Conservation (phyloP, 108 stramenopile species). For the Discostella pseudostelligera region DNA sequence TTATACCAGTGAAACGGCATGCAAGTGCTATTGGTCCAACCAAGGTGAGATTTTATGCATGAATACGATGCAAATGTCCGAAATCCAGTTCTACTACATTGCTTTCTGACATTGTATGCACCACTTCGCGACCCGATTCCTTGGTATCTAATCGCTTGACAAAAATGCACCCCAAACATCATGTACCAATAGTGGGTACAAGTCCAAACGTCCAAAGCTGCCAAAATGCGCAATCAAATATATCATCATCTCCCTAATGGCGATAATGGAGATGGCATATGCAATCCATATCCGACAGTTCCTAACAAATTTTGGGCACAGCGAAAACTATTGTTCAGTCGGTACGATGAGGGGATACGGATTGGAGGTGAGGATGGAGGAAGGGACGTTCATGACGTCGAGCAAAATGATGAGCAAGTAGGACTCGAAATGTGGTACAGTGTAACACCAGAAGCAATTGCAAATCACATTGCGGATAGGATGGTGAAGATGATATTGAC, state of each 20-base stretch:
- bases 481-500: slow-evolving; percentile 15
- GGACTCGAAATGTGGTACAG: slow-evolving; percentile 67
- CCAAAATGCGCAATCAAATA: slow-evolving; percentile 15
- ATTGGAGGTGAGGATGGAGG: slow-evolving; percentile 52
- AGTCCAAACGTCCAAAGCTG: slow-evolving; percentile 3
- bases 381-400: neutral
- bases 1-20: slow-evolving; percentile 39
- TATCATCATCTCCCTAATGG: slow-evolving; percentile 31
- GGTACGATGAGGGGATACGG: slow-evolving; percentile 77
- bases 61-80: no score
- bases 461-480: slow-evolving; percentile 63
- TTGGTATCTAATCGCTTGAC: no score
- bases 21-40: slow-evolving; percentile 32
- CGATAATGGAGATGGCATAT: slow-evolving; percentile 66
- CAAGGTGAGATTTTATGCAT: slow-evolving; percentile 10
- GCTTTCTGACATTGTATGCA: no score
- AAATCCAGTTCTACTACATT: no score
- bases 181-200: neutral
- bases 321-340: slow-evolving; percentile 67
- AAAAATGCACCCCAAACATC: slow-evolving; percentile 1
- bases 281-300: slow-evolving; percentile 75
- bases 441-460: slow-evolving; percentile 83
- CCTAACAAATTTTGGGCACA: slow-evolving; percentile 88
- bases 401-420: neutral
- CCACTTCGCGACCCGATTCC: neutral